A percentile compares a stretch with the other conserved stretches of the same genome.
Conservation (phyloP, 192 early-diverging fungal species). For the Backusella macrospora region DNA sequence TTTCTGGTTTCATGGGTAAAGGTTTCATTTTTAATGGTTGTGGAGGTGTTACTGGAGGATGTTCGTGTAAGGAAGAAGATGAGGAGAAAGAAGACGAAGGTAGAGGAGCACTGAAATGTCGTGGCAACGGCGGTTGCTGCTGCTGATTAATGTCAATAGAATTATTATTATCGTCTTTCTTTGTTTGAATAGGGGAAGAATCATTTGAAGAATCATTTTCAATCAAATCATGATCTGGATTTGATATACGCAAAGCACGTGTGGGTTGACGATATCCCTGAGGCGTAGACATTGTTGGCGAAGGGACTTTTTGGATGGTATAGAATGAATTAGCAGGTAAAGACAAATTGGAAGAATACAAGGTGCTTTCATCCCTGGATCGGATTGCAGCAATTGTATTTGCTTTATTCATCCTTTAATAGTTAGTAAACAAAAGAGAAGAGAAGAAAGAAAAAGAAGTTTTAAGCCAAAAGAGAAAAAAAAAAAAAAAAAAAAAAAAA, state of each 20-base stretch:
- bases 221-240: constrained; percentile 2
- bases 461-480: too few species aligned
- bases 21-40: neutral
- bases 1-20: neutral
- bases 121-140: too few species aligned
- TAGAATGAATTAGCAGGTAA: neutral
- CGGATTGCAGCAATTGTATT: neutral
- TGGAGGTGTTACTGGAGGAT: neutral
- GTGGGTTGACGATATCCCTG: neutral
- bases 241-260: neutral
- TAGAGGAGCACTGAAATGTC: too few species aligned
- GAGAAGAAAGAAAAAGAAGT: neutral
- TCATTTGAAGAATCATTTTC: neutral
- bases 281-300: neutral
- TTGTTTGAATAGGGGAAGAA: neutral
- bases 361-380: neutral
- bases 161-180: neutral
- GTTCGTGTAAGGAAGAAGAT: neutral
- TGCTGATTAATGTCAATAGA: neutral
- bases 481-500: neutral
- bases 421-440: neutral
- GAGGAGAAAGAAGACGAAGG: too few species aligned
- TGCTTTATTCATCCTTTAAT: neutral
- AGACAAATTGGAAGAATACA: neutral
- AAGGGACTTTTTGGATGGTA: neutral